Percentiles rank a stretch among this genome's conserved stretches.
Evolutionary conservation across 345 rosid species (phyloP).

Genomic region (Citrus trifoliata): DNA sequence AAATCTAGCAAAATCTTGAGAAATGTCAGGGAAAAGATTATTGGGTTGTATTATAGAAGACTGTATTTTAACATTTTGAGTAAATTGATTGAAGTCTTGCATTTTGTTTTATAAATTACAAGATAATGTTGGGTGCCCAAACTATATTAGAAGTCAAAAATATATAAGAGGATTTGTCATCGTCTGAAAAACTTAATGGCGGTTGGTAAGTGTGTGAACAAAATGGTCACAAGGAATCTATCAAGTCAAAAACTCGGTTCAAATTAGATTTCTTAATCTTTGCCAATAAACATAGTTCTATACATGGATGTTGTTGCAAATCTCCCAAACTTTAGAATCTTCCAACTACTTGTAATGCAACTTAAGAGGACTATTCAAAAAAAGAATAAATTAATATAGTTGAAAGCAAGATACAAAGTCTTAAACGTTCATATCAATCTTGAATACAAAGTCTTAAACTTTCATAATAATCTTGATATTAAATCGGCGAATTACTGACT

Average conservation of each 20-base stretch:
- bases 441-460: not conserved
- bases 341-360: not conserved
- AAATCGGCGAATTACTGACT: too few species aligned
- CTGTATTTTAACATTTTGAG: not conserved
- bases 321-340: constrained; percentile 30
- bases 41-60: too few species aligned
- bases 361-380: not conserved
- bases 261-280: not conserved
- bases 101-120: not conserved
- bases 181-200: not conserved
- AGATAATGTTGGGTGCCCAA: not conserved
- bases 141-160: not conserved
- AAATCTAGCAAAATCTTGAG: too few species aligned
- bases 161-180: not conserved
- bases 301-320: constrained; percentile 2
- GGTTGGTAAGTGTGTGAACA: constrained; percentile 30
- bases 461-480: too few species aligned
- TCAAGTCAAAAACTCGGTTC: not conserved
- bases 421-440: not conserved
- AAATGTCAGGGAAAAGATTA: too few species aligned
- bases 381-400: not conserved
- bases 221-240: constrained; percentile 21
- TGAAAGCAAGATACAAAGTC: not conserved
- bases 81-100: not conserved
- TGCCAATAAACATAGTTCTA: not conserved